Base-by-base conservation (phyloP, 1,284 basidiomycete species). In the Ustilago hordei region DNA sequence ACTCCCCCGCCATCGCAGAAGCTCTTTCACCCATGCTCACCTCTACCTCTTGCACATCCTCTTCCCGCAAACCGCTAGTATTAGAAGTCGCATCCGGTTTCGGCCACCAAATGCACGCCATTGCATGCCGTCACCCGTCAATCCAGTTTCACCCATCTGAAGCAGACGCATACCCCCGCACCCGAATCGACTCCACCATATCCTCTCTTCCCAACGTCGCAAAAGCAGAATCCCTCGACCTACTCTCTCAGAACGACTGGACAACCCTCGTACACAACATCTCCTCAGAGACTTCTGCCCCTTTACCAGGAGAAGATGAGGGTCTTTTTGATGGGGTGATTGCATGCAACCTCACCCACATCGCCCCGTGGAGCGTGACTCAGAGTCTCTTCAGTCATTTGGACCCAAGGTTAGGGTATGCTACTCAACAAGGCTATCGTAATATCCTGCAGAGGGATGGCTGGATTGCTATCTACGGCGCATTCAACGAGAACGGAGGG, bases 391-490 rank as follows among this genome's bases (percentile, higher is more conserved):
- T 80, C 60, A 62, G 60, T 32, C 75, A 78, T 13, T 52, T 79
- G 5, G 77, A 79, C 34, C 77, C 77, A 1, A 38, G 71, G 3
- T 43, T 78, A 15, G 55, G 71, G 23, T 73, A 69, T 23, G 64
- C 61, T 13, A 76, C 69, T 5, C 69, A 71, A 32, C 56, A 60
- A 38, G 77, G 77, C 7, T 61, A 67, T 28, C 7, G 57, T 5
- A 66, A 59, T 19, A 28, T 77, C 1, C 58, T 79, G 13, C 59
- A 48, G 8, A 8, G 17, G 8, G 4, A 64, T 19, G 78, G 78
- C 1, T 80, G 69, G 58, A 63, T 80, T 23, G 78, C 78, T 13
- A 62, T 81, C 36, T 81, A 81, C 45, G 79, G 79, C 1, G 76
- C 79, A 0, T 81, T 81, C 61, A 81, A 79, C 56, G 66, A 81